Base-by-base conservation (phyloP, 1,139 yeast genomes). In the Taphrina communis region DNA sequence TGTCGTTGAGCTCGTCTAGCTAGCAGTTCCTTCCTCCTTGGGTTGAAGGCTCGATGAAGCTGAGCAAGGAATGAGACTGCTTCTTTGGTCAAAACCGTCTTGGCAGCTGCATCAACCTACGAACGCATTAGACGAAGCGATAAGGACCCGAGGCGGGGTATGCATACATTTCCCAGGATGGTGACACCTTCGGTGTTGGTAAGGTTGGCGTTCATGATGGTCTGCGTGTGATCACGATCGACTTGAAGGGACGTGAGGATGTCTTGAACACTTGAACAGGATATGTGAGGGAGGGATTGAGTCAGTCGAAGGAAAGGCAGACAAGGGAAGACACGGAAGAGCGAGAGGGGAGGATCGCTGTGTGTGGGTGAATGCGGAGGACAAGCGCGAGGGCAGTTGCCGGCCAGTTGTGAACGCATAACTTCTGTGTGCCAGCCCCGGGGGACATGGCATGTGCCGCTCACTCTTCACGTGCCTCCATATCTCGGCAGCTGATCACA, bases 31-130 rank as follows among this genome's bases (percentile, higher is more conserved):
- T 83, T 81, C 78, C 95, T 84, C 59, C 83, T 84, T 68, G 79
- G 80, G 75, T 88, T 84, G 82, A 89, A 89, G 68, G 87, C 81
- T 75, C 93, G 85, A 79, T 89, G 94, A 71, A 89, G 83, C 52
- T 88, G 84, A 31, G 92, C 91, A 69, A 89, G 83, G 75, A 89
- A 86, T 25, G 87, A 90, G 70, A 89, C 80, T 1, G 94, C 91
- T 72, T 88, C 92, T 14, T 84, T 80, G 70, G 88, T 85, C 75
- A 87, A 82, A 74, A 89, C 85, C 1, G 67, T 63, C 60, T 21
- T 53, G 42, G 67, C 67, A 14, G 67, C 61, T 17, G 67, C 67
- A 55, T 63, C 67, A 35, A 63, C 62, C 62, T 58, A 21, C 31
- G n/a, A 44, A 17, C 5, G 3, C 35, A 46, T 21, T 6, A 25